Evolutionary conservation across 176 grass and related monocot species (phyloP).

Genomic region (Avena insularis): DNA sequence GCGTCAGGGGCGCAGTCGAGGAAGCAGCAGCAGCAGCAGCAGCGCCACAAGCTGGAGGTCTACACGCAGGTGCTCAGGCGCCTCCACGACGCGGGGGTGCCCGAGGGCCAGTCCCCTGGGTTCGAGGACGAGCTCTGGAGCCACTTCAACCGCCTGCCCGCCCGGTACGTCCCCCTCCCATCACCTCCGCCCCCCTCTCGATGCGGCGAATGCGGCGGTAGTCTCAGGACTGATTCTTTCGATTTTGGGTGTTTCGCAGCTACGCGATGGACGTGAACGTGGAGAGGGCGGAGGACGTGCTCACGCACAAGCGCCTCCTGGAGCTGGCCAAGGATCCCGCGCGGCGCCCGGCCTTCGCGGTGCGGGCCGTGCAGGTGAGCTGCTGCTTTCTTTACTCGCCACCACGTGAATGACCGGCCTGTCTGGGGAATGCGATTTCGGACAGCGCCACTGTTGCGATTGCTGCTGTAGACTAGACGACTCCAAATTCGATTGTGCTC

Average conservation of each 20-base stretch:
- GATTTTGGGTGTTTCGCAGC: constrained; percentile 22
- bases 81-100: constrained; percentile 46
- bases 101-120: constrained; percentile 44
- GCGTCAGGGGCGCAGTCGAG: constrained; percentile 36
- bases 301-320: constrained; percentile 63
- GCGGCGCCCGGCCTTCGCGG: constrained; percentile 57
- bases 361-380: constrained; percentile 69
- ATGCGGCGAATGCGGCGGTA: not conserved
- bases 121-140: constrained; percentile 78
- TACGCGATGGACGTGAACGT: constrained; percentile 78
- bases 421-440: not conserved
- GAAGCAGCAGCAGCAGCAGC: constrained; percentile 73
- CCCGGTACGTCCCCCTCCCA: constrained; percentile 37
- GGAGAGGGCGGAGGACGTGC: constrained; percentile 75
- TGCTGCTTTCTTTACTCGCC: too few species aligned
- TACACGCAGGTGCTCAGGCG: constrained; percentile 65
- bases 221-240: not conserved
- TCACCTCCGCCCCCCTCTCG: too few species aligned
- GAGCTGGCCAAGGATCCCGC: constrained; percentile 60
- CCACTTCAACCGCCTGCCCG: constrained; percentile 83
- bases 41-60: constrained; percentile 69
- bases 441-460: not conserved
- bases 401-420: too few species aligned
- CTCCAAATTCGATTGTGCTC: not conserved
- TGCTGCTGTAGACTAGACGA: constrained; percentile 20